Evolutionary conservation across 768 basidiomycete genomes (phyloP), one percentile per base, ranked within the genome.

Genomic region (Naematelia encephala): DNA sequence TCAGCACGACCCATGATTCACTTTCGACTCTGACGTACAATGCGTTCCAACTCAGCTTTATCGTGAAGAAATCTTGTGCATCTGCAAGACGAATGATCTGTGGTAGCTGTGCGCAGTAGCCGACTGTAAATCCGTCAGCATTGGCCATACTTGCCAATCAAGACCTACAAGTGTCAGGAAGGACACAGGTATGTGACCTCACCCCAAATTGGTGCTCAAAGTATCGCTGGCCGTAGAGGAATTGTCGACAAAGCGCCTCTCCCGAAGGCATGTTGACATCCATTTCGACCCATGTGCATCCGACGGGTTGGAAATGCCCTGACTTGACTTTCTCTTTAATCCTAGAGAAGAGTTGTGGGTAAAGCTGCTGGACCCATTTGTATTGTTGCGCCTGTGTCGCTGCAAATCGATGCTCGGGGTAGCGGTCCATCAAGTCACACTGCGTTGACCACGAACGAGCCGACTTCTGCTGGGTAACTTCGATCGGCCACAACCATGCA

Each of bases 371-470:
- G 22, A 97, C 84, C 96, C 94, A 98, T 73, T 94, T 92, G 80
- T 85, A 98, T 76, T 99, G 94, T 56, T 80, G 79, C 3, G 79
- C 79, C 51, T 79, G 78, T 12, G 76, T 78, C 1, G 79, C 79
- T 1, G 87, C 84, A 77, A 99, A 99, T n/a, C 90, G 83, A 72
- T 97, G 92, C 74, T 99, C 96, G 0, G 93, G 91, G 75, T 94
- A 98, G 21, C 93, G 86, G 23, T 92, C 87, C 88, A 98, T 97
- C 51, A 98, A 83, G 73, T 98, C 91, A 16, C 92, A 63, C 74
- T 98, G 93, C 1, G 94, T 96, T 0, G 91, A 87, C 94, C 94
- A 99, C 0, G 91, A 93, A 22, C 93, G 84, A 5, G 96, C 96
- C 3, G 90, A 88, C 78, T 99, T 99, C 78, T 99, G 96, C 75